Conservation (phyloP, 2,329 filamentous ascomycete genomes). For the Dactylellina drechsleri region DNA sequence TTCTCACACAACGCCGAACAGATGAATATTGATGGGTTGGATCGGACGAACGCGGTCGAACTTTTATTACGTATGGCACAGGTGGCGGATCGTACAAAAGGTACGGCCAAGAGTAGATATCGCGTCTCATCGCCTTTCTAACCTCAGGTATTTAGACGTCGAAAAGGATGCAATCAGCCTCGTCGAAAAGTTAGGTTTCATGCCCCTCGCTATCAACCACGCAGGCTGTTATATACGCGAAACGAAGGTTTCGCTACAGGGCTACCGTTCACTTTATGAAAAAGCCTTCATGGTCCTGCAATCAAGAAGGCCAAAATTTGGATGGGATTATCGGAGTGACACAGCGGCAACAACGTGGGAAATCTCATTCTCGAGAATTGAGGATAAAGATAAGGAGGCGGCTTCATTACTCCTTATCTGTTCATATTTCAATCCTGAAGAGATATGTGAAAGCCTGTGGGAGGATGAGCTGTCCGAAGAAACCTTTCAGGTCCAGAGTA, state of each 20-base stretch:
- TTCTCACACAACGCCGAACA: slow-evolving; percentile 14
- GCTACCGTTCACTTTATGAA: slow-evolving; percentile 5
- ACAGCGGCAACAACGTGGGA: no score
- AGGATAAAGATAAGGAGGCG: slow-evolving; percentile 40
- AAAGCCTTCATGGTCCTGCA: slow-evolving; percentile 21
- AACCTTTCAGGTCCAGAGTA: not conserved
- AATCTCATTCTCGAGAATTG: slow-evolving; percentile 54
- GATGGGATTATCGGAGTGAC: slow-evolving; percentile 36
- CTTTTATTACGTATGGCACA: slow-evolving; percentile 13
- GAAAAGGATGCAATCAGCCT: slow-evolving; percentile 7
- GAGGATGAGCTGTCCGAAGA: no score
- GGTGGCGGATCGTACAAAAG: not conserved
- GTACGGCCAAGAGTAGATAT: slow-evolving; percentile 4
- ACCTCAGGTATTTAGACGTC: not conserved
- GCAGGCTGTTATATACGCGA: slow-evolving; percentile 27
- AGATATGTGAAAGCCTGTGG: slow-evolving; percentile 54
- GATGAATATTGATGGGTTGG: slow-evolving; percentile 2
- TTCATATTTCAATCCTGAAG: slow-evolving; percentile 53
- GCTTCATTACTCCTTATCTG: slow-evolving; percentile 53
- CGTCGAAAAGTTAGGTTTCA: slow-evolving; percentile 41
- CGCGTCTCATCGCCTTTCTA: no score
- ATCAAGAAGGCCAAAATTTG: slow-evolving; percentile 32
- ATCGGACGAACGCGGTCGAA: slow-evolving; percentile 2
- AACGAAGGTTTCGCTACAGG: slow-evolving; percentile 2
- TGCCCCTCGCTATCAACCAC: no score